phyloP scores from a whole-genome alignment of 371 early-diverging fungal species.

The Mucor mucedo region DNA sequence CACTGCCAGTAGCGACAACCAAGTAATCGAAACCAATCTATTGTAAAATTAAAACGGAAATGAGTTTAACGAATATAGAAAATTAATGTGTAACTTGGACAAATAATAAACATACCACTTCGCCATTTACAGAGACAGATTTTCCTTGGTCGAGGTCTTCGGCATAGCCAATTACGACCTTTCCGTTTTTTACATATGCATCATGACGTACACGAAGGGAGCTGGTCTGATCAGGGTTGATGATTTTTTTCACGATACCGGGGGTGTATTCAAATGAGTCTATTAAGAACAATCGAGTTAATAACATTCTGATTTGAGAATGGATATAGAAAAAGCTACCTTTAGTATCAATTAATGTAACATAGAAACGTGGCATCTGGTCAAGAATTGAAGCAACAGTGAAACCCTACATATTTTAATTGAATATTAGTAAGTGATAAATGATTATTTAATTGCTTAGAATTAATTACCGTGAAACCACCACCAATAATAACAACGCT shows the following conservation, averaged over 20 bases:
- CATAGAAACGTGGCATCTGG: slow-evolving; percentile 47
- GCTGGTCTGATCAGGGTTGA: slow-evolving; percentile 38
- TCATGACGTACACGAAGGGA: slow-evolving; percentile 51
- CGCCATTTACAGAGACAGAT: slow-evolving; percentile 32
- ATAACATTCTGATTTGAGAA: background rate
- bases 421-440: background rate
- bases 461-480: slow-evolving; percentile 41
- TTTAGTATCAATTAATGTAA: slow-evolving; percentile 47
- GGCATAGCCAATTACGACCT: slow-evolving; percentile 52
- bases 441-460: background rate
- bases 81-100: slow-evolving; percentile 2
- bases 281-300: background rate
- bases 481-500: slow-evolving; percentile 42
- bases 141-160: slow-evolving; percentile 36
- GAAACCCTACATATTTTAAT: slow-evolving; percentile 33
- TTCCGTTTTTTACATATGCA: slow-evolving; percentile 51
- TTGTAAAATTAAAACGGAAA: background rate
- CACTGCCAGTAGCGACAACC: slow-evolving; percentile 73
- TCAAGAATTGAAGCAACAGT: slow-evolving; percentile 48
- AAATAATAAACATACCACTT: slow-evolving; percentile 24
- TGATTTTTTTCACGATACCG: slow-evolving; percentile 42
- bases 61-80: background rate
- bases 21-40: slow-evolving; percentile 71
- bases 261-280: slow-evolving; percentile 55
- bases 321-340: slow-evolving; percentile 22